Percentiles rank a stretch among this genome's conserved stretches.
phyloP scores from a whole-genome alignment of 768 basidiomycete species.

The Podaxis sp. region DNA sequence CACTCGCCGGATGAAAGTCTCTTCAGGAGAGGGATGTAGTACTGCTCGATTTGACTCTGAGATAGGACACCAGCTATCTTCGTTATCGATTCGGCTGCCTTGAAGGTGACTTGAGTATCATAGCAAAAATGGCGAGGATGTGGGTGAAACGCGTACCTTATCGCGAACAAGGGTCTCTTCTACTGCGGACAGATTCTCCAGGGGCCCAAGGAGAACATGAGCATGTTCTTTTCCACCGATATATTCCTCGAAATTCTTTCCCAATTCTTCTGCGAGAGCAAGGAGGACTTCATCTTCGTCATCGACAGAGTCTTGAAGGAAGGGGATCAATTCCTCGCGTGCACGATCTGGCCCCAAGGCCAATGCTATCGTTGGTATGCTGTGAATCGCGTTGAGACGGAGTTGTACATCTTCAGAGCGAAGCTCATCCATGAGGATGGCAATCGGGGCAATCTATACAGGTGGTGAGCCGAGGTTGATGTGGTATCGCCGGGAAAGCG shows the following conservation, averaged over 20 bases:
- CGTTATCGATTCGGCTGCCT: constrained; percentile 97
- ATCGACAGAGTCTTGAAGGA: constrained; percentile 98
- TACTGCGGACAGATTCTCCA: constrained; percentile 94
- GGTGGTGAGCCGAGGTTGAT: constrained; percentile 22
- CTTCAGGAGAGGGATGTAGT: constrained; percentile 88
- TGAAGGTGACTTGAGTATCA: constrained; percentile 14
- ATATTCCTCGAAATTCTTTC: constrained; percentile 90
- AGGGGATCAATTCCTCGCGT: constrained; percentile 92
- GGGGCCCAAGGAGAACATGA: constrained; percentile 83
- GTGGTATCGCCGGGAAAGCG: constrained; percentile 28
- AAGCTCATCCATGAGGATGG: constrained; percentile 96
- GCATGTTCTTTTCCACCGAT: constrained; percentile 88
- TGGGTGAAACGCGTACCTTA: constrained; percentile 60
- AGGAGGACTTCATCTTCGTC: constrained; percentile 98
- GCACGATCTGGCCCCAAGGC: constrained; percentile 95
- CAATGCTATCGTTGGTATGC: constrained; percentile 96
- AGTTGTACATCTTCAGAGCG: constrained; percentile 97
- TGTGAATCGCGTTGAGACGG: constrained; percentile 94
- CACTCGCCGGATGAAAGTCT: constrained; percentile 93
- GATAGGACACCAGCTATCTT: constrained; percentile 82
- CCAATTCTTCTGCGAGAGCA: constrained; percentile 93
- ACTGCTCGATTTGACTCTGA: constrained; percentile 79
- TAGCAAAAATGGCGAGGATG: constrained; percentile 13
- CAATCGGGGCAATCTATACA: constrained; percentile 85
- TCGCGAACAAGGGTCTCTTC: constrained; percentile 98